Percentiles rank a stretch among this genome's conserved stretches.
phyloP scores from a whole-genome alignment of 495 filamentous ascomycete genomes.

The Aspergillus biplanus region DNA sequence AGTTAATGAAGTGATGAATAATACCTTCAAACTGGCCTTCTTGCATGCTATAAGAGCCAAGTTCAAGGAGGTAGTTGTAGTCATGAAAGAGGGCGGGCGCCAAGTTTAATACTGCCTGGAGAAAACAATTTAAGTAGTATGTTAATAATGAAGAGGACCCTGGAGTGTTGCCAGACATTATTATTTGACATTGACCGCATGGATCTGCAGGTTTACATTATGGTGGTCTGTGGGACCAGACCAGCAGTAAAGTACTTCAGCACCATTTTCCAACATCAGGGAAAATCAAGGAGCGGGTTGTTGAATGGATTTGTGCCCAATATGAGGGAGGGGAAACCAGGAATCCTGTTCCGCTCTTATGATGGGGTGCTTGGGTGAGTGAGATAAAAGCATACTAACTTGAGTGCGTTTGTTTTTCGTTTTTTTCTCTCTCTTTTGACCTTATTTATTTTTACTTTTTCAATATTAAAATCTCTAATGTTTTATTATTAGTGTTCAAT shows the following conservation, averaged over 20 bases:
- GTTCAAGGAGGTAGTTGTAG: no score
- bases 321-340: slow-evolving; percentile 9
- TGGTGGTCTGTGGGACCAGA: no score
- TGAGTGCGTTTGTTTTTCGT: not conserved
- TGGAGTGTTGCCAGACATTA: not conserved
- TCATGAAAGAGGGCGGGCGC: no score
- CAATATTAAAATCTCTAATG: not conserved
- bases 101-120: no score
- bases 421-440: not conserved
- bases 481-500: not conserved
- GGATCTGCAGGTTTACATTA: not conserved
- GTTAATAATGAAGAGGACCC: no score
- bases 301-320: slow-evolving; percentile 18
- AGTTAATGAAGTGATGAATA: no score
- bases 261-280: not conserved
- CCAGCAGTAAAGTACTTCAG: not conserved
- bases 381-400: no score
- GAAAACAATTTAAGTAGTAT: no score
- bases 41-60: no score
- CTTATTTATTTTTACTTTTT: not conserved
- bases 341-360: not conserved
- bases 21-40: no score
- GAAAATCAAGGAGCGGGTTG: not conserved
- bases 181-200: not conserved
- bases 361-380: not conserved